These are phyloP conservation scores for Gonium pectorale DNA, from an alignment of 139 green algal genomes.

Conservation along the genomic window DNA sequence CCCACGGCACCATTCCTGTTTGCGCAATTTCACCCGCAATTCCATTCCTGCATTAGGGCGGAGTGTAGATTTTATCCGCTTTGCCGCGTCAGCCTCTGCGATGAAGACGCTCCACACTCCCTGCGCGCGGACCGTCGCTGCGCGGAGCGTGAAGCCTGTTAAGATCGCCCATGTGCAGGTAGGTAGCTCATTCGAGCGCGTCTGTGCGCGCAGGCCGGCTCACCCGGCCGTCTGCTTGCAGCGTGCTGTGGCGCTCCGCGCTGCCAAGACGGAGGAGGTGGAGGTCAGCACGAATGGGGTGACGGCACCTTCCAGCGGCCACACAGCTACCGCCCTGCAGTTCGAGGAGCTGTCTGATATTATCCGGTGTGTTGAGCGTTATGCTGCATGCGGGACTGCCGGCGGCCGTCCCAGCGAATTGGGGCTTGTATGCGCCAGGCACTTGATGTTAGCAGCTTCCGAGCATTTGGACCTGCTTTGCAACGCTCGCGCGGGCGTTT, in stretches of 20 bases:
- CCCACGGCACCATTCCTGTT: too few relatives aligned
- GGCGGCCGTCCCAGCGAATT: too few relatives aligned
- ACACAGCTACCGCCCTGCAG: slow-evolving; percentile 69
- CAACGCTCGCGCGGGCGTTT: not conserved
- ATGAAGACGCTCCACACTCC: not conserved
- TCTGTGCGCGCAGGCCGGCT: too few relatives aligned
- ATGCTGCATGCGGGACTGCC: too few relatives aligned
- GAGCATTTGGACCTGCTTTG: too few relatives aligned
- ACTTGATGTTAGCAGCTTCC: too few relatives aligned
- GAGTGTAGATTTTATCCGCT: too few relatives aligned
- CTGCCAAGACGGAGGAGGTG: slow-evolving; percentile 49
- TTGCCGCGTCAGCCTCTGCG: too few relatives aligned
- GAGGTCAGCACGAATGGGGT: slow-evolving; percentile 33
- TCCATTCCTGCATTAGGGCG: too few relatives aligned
- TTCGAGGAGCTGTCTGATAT: slow-evolving; percentile 91
- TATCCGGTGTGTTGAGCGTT: slow-evolving; percentile 70
- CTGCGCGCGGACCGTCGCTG: slow-evolving; percentile 5
- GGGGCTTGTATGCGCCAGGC: too few relatives aligned
- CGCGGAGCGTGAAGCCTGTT: not conserved
- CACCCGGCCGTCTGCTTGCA: slow-evolving; percentile 12
- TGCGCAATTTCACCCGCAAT: too few relatives aligned
- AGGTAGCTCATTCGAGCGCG: not conserved
- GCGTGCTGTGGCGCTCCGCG: slow-evolving; percentile 15
- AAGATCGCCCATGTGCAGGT: slow-evolving; percentile 11
- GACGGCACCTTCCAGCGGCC: not conserved